Evolutionary conservation across 495 filamentous ascomycete species (phyloP), one percentile per base, ranked within the genome.

Genomic region (Trichoderma virens): DNA sequence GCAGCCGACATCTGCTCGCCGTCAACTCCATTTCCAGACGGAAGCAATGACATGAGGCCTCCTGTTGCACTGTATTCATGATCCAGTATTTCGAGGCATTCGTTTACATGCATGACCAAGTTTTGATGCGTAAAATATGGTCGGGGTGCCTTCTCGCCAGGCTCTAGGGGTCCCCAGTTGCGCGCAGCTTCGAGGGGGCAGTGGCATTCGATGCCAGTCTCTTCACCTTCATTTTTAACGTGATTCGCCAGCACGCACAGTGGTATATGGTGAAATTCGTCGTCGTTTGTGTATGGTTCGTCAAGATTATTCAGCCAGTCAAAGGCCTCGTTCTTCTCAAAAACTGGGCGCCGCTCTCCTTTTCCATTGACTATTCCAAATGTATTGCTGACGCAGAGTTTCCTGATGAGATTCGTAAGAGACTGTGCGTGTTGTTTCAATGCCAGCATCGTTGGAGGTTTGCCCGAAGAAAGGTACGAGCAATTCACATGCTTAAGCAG

Each of bases 391-490:
- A 81, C 74, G 8, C 69, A 75, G 39, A 83, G 65, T 16, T 72
- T 63, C 14, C 75, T 77, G 67, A 85, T 83, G 20, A 85, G 72
- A 6, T 76, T 69, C 60, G 74, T 73, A 18, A 85, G 73, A 8
- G 79, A 77, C 60, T 85, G 82, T 11, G 78, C 81, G 63, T 84
- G 82, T 67, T 83, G 80, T 69, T 85, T 85, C 23, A 85, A 70
- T 11, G 78, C 75, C 1, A 79, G 70, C 32, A 85, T 70, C 18
- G 80, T 83, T 5, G 82, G 82, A 11, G 80, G 66, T 18, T 75
- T 75, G 9, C 69, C 68, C 0, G 78, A 82, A 1, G 82, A 82
- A 9, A 83, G 71, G 62, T 81, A 85, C 65, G 73, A 68, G 69
- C 82, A 85, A 71, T 82, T 83, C 59, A 81, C 67, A 59, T 78